A percentile compares a stretch with the other conserved stretches of the same genome.
phyloP scores from a whole-genome alignment of 768 basidiomycete species.

The Grammothele lineata region DNA sequence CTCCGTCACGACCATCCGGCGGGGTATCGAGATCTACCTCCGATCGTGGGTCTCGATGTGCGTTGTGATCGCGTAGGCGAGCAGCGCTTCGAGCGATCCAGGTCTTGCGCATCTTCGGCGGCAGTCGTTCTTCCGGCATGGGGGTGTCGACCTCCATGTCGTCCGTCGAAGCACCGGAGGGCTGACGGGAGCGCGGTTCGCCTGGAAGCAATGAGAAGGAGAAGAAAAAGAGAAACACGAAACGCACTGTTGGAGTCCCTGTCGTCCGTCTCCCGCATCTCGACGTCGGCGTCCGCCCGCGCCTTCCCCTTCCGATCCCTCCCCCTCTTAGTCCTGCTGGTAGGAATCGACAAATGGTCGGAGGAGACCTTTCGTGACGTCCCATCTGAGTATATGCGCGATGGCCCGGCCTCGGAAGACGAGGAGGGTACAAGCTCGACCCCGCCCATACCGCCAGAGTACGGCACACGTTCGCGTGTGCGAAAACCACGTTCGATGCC shows the following conservation, averaged over 20 bases:
- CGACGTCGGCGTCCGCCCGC: constrained; percentile 16
- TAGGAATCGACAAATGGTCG: constrained; percentile 8
- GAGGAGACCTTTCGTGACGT: constrained; percentile 2
- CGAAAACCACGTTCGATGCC: constrained; percentile 57
- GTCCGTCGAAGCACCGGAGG: not conserved
- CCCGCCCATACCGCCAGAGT: constrained; percentile 59
- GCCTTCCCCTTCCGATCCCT: constrained; percentile 28
- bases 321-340: constrained; percentile 6
- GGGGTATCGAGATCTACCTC: no score
- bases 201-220: not conserved
- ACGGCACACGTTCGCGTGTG: constrained; percentile 52
- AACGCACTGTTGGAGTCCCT: not conserved
- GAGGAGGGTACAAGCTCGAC: constrained; percentile 47
- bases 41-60: constrained; percentile 18
- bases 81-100: constrained; percentile 29
- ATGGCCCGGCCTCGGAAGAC: constrained; percentile 13
- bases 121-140: constrained; percentile 36
- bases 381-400: constrained; percentile 1
- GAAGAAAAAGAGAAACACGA: no score
- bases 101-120: constrained; percentile 60
- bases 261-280: constrained; percentile 18
- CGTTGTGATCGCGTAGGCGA: constrained; percentile 19
- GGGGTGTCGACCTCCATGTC: constrained; percentile 17
- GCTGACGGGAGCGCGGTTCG: not conserved
- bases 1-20: no score